Conservation (phyloP, 2,329 filamentous ascomycete genomes). For the Microascus cirrosus region DNA sequence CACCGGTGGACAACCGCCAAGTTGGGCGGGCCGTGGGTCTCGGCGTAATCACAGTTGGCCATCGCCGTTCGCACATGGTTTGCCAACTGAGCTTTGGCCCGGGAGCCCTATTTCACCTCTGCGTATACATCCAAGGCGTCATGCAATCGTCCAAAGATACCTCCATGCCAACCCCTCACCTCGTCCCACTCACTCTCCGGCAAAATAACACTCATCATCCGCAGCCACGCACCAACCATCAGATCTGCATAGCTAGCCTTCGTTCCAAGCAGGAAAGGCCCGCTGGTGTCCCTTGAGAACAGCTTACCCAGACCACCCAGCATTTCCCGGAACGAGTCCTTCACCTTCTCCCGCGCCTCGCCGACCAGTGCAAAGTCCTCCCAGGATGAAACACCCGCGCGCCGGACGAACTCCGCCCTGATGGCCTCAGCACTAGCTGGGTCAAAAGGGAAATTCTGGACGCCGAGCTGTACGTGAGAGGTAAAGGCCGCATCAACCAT, state of each 20-base stretch:
- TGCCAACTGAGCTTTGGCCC: background rate
- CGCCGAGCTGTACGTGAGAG: conserved; percentile 26
- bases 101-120: conserved; percentile 14
- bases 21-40: too few species aligned
- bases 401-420: conserved; percentile 34
- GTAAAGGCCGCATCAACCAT: conserved; percentile 44
- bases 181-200: conserved; percentile 34
- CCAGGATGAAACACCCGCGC: conserved; percentile 31
- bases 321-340: conserved; percentile 24
- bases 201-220: conserved; percentile 28
- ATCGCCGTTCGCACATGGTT: background rate
- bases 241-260: conserved; percentile 40
- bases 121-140: conserved; percentile 29
- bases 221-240: conserved; percentile 43
- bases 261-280: conserved; percentile 36
- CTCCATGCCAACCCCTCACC: conserved; percentile 34
- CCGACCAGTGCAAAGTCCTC: conserved; percentile 26
- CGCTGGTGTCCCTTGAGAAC: conserved; percentile 23
- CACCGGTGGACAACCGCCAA: too few species aligned
- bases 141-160: conserved; percentile 36
- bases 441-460: conserved; percentile 35
- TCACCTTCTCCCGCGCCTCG: conserved; percentile 25
- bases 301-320: conserved; percentile 13
- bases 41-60: too few species aligned
- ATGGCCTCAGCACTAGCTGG: conserved; percentile 21